Percentiles rank a stretch among this genome's conserved stretches.
Evolutionary conservation across 768 basidiomycete species (phyloP).

Genomic region (Trametes gibbosa): DNA sequence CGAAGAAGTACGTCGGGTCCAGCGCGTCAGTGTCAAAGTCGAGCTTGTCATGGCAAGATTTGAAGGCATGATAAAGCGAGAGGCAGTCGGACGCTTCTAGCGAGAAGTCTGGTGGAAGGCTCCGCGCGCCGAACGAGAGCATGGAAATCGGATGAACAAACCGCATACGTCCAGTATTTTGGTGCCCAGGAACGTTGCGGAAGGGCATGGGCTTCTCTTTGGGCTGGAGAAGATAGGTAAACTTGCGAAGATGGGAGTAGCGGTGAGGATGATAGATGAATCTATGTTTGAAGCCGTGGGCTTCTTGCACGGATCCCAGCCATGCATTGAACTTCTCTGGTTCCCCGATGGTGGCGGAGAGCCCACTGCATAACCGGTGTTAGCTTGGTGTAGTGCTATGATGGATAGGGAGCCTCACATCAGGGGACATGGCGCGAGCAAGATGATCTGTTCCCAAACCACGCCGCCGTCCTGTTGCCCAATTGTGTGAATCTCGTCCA

Average conservation of each 20-base stretch:
- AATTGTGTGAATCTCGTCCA: constrained; percentile 68
- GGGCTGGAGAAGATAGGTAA: constrained; percentile 44
- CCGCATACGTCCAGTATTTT: constrained; percentile 40
- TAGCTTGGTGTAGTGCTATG: neutral
- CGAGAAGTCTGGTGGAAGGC: constrained; percentile 60
- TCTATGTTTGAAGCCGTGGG: constrained; percentile 55
- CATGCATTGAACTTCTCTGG: constrained; percentile 65
- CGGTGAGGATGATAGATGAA: constrained; percentile 66
- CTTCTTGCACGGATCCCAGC: constrained; percentile 59
- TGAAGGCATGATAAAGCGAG: constrained; percentile 47
- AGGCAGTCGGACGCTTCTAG: constrained; percentile 61
- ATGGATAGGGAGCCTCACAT: constrained; percentile 42
- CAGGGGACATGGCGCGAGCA: constrained; percentile 68
- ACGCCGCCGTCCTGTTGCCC: constrained; percentile 68
- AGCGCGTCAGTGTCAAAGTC: constrained; percentile 32
- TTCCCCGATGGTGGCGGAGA: constrained; percentile 69
- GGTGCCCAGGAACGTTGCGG: constrained; percentile 37
- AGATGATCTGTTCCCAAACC: constrained; percentile 73
- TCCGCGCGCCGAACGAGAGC: constrained; percentile 49
- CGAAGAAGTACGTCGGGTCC: constrained; percentile 47
- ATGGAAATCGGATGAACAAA: constrained; percentile 64
- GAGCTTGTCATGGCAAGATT: constrained; percentile 2
- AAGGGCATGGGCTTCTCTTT: constrained; percentile 29
- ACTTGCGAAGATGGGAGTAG: constrained; percentile 74
- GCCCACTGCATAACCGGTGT: constrained; percentile 43